Evolutionary conservation across 2,329 filamentous ascomycete species (phyloP).

Genomic region (Teratosphaeria nubilosa): DNA sequence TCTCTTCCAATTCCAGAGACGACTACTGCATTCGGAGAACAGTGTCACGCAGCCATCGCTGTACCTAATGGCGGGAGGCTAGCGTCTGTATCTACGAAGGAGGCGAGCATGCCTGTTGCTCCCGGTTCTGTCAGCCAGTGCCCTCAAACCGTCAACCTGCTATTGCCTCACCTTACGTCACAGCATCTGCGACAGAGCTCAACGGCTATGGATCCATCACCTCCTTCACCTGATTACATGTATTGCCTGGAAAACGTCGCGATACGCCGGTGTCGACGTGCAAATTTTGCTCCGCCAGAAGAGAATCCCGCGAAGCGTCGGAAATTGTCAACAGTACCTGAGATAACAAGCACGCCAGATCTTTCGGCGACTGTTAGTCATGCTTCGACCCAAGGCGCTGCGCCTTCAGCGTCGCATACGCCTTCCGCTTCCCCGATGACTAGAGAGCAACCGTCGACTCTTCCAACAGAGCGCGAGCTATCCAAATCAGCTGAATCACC

Average conservation of each 20-base stretch:
- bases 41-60: neutral
- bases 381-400: neutral
- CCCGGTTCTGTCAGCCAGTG: too few species aligned
- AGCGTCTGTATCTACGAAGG: neutral
- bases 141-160: too few species aligned
- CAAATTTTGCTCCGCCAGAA: neutral
- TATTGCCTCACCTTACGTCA: too few species aligned
- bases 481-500: neutral
- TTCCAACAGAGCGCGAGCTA: neutral
- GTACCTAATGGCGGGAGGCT: neutral
- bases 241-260: neutral
- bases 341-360: neutral
- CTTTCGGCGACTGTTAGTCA: neutral
- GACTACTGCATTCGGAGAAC: neutral
- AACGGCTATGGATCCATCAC: neutral
- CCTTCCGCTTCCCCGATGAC: neutral
- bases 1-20: neutral
- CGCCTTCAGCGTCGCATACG: neutral
- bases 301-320: neutral
- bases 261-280: neutral
- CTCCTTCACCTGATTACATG: neutral
- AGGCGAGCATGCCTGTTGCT: neutral
- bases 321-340: neutral
- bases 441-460: neutral
- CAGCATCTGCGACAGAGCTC: too few species aligned